Evolutionary conservation across 805 yeast species (phyloP), one percentile per base, ranked within the genome.

Genomic region (Candida sphagnicola): DNA sequence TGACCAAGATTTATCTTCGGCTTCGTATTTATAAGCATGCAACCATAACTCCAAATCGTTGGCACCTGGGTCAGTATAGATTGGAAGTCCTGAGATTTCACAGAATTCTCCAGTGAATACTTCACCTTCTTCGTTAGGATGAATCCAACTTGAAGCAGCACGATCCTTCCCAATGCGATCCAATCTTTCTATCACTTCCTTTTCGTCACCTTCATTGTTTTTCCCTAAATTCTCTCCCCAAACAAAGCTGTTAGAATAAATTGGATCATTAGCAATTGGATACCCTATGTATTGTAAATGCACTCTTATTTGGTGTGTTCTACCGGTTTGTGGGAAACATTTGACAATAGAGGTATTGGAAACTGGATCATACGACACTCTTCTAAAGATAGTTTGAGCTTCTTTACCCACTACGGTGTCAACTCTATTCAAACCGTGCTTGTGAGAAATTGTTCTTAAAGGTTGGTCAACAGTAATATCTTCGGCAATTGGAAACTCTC

Each of bases 271-370:
- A 31, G 74, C 74, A 25, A 68, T 65, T 1, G 73, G 72, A 41
- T 62, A 59, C 2, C 67, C 65, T n/a, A 93, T 50, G 47, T 72
- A 83, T 60, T 90, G 96, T 40, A 93, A 62, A 64, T 93, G 99
- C 1, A 93, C 95, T 43, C 99, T 69, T 36, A 93, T 89, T 57
- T 91, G 99, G 59, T 91, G 99, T 0, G 97, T 88, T 54, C 99
- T 72, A 0, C 99, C 99, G 0, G 99, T 91, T 13, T 75, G 63
- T 1, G 99, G 99, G 47, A 69, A 74, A 60, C 98, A 91, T 43
- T 78, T 70, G 3, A 93, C 96, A 18, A 93, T 71, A 39, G 87
- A 78, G 5, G 80, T 71, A 30, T 71, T 54, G 1, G 84, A 76
- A 8, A 36, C 53, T 3, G 61, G 55, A 60, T 90, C 87, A 52